Base-by-base conservation (phyloP, 2,329 filamentous ascomycete species). In the Massarina eburnea region DNA sequence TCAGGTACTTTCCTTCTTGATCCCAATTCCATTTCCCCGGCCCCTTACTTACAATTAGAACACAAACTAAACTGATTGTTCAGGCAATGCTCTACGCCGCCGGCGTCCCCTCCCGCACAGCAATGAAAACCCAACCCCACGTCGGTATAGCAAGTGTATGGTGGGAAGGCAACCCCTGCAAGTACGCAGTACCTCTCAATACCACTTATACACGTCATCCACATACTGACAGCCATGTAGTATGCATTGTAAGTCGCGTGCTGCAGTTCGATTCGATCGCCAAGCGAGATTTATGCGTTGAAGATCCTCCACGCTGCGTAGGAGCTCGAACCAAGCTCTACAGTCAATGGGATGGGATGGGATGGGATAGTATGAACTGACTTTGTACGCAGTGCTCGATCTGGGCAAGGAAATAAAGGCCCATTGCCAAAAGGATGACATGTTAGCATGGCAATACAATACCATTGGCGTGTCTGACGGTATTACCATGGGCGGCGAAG, bases 101-200 rank as follows among this genome's bases (percentile, higher is more conserved):
- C 8, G 92, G 92, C 19, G 88, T 97, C 26, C 89, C 91, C 1
- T 82, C 90, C 64, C 80, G 83, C 60, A 78, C 94, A 45, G 83
- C 85, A 62, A 95, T 97, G 89, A 91, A 92, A 73, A 92, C 81
- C 46, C 87, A 88, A 42, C 89, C 92, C 10, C 92, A 97, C 54
- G 88, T 97, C 20, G 92, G 92, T 46, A 83, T 96, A 64, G 87
- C 91, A 7, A 91, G 88, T 4, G 89, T 96, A 4, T 96, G 91
- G 91, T 97, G 91, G 91, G 91, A 96, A 72, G 92, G 92, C 21
- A 96, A 96, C 67, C 89, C 92, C 29, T 96, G 91, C 83, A 96
- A 96, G 85, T 89, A 72, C 73, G 85, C 79, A 24, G 34, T 45
- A 30, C 24, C 6, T 10, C 10, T 30, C 27, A 17, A 41, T 32